A percentile compares a stretch with the other conserved stretches of the same genome.
Conservation (phyloP, 2,329 filamentous ascomycete genomes). For the Drechslerella dactyloides region DNA sequence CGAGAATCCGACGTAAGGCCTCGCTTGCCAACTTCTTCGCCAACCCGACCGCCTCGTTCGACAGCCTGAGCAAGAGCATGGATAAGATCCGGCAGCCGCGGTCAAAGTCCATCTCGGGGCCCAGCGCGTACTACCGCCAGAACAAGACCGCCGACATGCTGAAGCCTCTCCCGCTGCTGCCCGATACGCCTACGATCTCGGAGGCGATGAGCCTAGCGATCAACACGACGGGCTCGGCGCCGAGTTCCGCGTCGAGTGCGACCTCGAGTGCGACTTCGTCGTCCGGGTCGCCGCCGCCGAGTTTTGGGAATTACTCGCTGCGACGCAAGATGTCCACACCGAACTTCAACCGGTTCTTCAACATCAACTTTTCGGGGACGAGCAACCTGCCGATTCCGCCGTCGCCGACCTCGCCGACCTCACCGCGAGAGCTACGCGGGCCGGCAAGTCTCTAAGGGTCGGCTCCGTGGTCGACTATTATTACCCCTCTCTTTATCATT, state of each 20-base stretch:
- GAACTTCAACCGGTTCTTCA: slow-evolving; percentile 25
- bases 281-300: neutral
- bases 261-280: neutral
- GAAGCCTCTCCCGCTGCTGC: slow-evolving; percentile 41
- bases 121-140: slow-evolving; percentile 35
- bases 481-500: neutral
- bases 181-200: slow-evolving; percentile 19
- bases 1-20: slow-evolving; percentile 25
- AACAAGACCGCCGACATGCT: slow-evolving; percentile 26
- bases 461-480: too few relatives aligned
- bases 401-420: slow-evolving; percentile 26
- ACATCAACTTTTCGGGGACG: slow-evolving; percentile 30
- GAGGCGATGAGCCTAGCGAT: slow-evolving; percentile 18
- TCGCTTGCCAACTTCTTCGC: slow-evolving; percentile 38
- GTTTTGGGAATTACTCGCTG: slow-evolving; percentile 45
- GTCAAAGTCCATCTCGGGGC: slow-evolving; percentile 40
- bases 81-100: slow-evolving; percentile 39
- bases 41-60: slow-evolving; percentile 11
- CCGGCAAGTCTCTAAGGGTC: slow-evolving; percentile 29
- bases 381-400: slow-evolving; percentile 16
- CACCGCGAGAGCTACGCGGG: slow-evolving; percentile 25
- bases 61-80: slow-evolving; percentile 31
- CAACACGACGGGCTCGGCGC: too few relatives aligned
- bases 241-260: slow-evolving; percentile 8
- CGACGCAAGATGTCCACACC: slow-evolving; percentile 45